A percentile compares a stretch with the other conserved stretches of the same genome.
phyloP scores from a whole-genome alignment of 345 rosid genomes.

The Aethionema arabicum region DNA sequence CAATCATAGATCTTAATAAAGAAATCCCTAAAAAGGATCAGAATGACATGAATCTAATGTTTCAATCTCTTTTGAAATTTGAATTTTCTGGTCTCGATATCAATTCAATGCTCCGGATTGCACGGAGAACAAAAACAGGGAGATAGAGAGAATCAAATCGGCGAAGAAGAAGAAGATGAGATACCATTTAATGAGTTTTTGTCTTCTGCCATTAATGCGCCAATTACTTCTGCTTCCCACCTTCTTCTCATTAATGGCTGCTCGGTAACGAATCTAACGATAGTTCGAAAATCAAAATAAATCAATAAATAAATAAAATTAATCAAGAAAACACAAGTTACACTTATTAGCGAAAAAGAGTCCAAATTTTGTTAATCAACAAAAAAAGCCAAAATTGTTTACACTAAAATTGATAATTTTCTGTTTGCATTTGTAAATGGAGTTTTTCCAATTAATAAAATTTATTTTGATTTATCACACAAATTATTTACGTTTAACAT shows the following conservation, averaged over 20 bases:
- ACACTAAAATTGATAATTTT: too few relatives aligned
- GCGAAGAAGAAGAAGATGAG: slow-evolving; percentile 33
- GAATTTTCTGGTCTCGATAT: slow-evolving; percentile 29
- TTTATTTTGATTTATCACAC: too few relatives aligned
- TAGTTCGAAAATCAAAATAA: slow-evolving; percentile 1
- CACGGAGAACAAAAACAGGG: slow-evolving; percentile 32
- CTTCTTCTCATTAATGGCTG: slow-evolving; percentile 33
- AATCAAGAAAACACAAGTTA: slow-evolving; percentile 1
- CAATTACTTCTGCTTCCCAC: slow-evolving; percentile 36
- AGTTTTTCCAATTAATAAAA: too few relatives aligned
- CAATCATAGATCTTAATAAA: too few relatives aligned
- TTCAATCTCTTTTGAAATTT: slow-evolving; percentile 36
- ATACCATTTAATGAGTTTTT: slow-evolving; percentile 46
- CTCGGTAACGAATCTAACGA: slow-evolving; percentile 17
- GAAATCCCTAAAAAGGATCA: too few relatives aligned
- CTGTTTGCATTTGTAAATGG: too few relatives aligned
- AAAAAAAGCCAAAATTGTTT: too few relatives aligned
- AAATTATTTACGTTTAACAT: too few relatives aligned
- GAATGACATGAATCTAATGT: not conserved
- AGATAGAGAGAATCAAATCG: slow-evolving; percentile 39
- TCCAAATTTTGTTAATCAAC: not conserved
- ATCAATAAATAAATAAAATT: not conserved
- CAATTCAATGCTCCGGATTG: slow-evolving; percentile 10
- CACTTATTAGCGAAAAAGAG: not conserved
- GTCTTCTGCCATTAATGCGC: slow-evolving; percentile 60